Conservation (phyloP, 106 monocot species). For the Acanthochlamys bracteata region DNA sequence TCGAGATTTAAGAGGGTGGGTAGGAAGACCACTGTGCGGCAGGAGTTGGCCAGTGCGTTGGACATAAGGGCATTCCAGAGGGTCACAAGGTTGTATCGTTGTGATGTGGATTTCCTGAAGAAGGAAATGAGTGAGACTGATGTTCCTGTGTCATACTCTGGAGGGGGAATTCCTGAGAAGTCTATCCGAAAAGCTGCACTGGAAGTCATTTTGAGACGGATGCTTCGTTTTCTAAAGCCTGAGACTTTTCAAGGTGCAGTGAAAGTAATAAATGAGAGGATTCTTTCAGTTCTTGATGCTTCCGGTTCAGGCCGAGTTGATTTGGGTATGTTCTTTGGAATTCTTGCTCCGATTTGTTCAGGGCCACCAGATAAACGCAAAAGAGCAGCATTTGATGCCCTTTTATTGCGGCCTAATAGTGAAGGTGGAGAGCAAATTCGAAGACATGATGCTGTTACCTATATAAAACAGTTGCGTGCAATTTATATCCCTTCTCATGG, state of each 20-base stretch:
- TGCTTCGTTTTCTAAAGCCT: constrained; percentile 71
- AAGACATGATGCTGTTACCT: constrained; percentile 57
- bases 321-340: constrained; percentile 83
- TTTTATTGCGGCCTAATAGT: constrained; percentile 66
- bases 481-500: constrained; percentile 88
- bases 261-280: constrained; percentile 79
- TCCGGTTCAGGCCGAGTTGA: constrained; percentile 88
- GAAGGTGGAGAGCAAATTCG: constrained; percentile 49
- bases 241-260: constrained; percentile 87
- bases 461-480: constrained; percentile 76
- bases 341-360: constrained; percentile 74
- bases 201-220: constrained; percentile 67
- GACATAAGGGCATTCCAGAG: constrained; percentile 88
- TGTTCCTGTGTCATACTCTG: constrained; percentile 84
- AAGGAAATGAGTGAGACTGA: constrained; percentile 81
- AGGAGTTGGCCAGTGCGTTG: constrained; percentile 79
- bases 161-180: constrained; percentile 65
- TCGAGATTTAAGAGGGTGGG: constrained; percentile 83
- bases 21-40: constrained; percentile 63
- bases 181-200: constrained; percentile 90
- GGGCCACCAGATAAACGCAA: constrained; percentile 61
- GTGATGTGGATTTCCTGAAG: constrained; percentile 60
- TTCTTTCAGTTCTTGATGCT: constrained; percentile 78
- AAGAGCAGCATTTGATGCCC: constrained; percentile 68
- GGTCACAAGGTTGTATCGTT: constrained; percentile 54